Conservation (phyloP, 805 yeast genomes). For the Saturnispora halmiae region DNA sequence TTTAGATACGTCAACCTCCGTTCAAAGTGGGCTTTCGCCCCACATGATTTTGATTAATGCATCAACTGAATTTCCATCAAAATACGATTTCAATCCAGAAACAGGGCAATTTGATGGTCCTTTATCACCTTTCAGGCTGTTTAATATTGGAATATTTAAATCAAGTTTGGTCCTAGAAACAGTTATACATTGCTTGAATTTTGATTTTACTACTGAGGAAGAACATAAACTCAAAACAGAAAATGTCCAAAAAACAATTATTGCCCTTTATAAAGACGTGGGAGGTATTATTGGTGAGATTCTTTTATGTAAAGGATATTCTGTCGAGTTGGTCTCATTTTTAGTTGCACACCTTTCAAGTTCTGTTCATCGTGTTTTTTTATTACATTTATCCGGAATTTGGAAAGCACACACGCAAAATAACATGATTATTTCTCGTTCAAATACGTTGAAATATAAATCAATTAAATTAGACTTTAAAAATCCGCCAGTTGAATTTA, state of each 20-base stretch:
- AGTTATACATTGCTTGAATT: slow-evolving; percentile 13
- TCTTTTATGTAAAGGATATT: slow-evolving; percentile 9
- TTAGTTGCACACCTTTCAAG: slow-evolving; percentile 67
- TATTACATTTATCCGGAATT: slow-evolving; percentile 11
- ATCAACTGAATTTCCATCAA: slow-evolving; percentile 14
- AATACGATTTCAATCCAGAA: slow-evolving; percentile 10
- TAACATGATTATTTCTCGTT: slow-evolving; percentile 11
- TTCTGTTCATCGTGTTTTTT: slow-evolving; percentile 35
- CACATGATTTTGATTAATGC: slow-evolving; percentile 17
- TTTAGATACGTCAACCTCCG: slow-evolving; percentile 14
- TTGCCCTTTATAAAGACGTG: slow-evolving; percentile 13
- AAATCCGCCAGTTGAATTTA: slow-evolving; percentile 8
- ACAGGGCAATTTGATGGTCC: slow-evolving; percentile 13
- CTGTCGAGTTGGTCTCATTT: slow-evolving; percentile 75
- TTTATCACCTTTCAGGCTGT: slow-evolving; percentile 14
- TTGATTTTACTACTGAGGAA: slow-evolving; percentile 10
- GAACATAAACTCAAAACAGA: slow-evolving; percentile 11
- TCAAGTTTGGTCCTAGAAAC: slow-evolving; percentile 16
- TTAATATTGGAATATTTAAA: slow-evolving; percentile 12
- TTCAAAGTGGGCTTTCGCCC: slow-evolving; percentile 15
- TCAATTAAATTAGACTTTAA: slow-evolving; percentile 8
- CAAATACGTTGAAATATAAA: slow-evolving; percentile 6
- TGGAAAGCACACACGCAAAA: slow-evolving; percentile 10
- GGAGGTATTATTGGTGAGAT: slow-evolving; percentile 10
- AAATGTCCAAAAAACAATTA: slow-evolving; percentile 9